Conservation (phyloP, 176 grass and related monocot species). For the Neostapfia colusana region DNA sequence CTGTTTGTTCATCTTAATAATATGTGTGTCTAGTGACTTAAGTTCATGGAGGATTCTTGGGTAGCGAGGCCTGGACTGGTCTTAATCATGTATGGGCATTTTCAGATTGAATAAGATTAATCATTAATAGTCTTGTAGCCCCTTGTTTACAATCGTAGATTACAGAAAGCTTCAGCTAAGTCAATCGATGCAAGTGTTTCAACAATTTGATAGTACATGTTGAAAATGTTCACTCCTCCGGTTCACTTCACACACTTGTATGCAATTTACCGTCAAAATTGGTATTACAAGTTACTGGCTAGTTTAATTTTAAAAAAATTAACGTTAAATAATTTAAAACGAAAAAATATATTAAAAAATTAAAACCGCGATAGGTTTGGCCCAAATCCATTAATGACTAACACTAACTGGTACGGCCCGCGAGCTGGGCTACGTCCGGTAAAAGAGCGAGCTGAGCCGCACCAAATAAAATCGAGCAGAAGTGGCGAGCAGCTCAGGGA, state of each 20-base stretch:
- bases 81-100: background rate
- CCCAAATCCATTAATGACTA: background rate
- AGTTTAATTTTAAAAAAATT: too few relatives aligned
- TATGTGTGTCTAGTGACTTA: background rate
- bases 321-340: background rate
- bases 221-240: background rate
- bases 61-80: background rate
- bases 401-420: background rate
- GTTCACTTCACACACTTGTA: background rate
- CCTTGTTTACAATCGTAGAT: background rate
- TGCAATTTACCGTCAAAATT: background rate
- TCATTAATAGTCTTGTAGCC: background rate
- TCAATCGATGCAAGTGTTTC: too few relatives aligned
- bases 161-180: too few relatives aligned
- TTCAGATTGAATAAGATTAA: background rate
- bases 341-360: too few relatives aligned
- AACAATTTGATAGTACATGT: too few relatives aligned
- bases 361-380: background rate
- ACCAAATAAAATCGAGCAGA: background rate
- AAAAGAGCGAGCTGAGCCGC: background rate
- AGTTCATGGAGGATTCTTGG: background rate
- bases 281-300: background rate
- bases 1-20: background rate
- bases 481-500: background rate
- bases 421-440: background rate